Base-by-base conservation (phyloP, 2,329 filamentous ascomycete species). In the Aspergillus unguis region DNA sequence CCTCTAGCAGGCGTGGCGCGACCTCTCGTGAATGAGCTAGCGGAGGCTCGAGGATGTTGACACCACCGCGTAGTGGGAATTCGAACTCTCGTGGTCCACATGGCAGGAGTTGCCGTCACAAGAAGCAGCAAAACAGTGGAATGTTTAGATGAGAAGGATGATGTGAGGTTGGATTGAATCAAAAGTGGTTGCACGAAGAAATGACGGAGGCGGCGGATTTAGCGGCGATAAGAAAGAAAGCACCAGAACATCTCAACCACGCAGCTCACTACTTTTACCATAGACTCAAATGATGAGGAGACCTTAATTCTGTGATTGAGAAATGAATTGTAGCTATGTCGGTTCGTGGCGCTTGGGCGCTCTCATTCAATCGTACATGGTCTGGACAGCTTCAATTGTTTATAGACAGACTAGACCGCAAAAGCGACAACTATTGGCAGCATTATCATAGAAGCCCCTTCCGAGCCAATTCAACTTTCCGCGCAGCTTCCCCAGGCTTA, bases 401-500 rank as follows among this genome's bases (percentile, higher is more conserved):
- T 23, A 35, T 17, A 7, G 26, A 43, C 17, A 52, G n/a, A 17
- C 17, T 17, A 17, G 17, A 17, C 17, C 17, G 17, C 17, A 28
- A 26, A 37, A 41, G 26, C 32, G 33, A 32, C 26, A 41, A 10
- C 25, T 11, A 2, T 36, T 33, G 8, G 9, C 25, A 28, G 33
- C 28, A 5, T 25, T 23, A 50, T 77, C 62, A 79, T 52, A 79
- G 54, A 47, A 77, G 57, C 17, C 75, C 77, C 62, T 78, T 79
- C 54, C 77, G 70, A 42, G 77, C 76, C 56, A 79, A 61, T 51
- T 78, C 77, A 44, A 79, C 71, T 61, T 79, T 79, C 47, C 77
- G 70, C 36, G 64, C 63, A 44, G 75, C 71, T 62, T 79, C 76
- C 25, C 75, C 75, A 28, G 65, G 63, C 57, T 75, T 76, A 55